Conservation (phyloP, 2,329 filamentous ascomycete genomes). For the Cordyceps fumosorosea region DNA sequence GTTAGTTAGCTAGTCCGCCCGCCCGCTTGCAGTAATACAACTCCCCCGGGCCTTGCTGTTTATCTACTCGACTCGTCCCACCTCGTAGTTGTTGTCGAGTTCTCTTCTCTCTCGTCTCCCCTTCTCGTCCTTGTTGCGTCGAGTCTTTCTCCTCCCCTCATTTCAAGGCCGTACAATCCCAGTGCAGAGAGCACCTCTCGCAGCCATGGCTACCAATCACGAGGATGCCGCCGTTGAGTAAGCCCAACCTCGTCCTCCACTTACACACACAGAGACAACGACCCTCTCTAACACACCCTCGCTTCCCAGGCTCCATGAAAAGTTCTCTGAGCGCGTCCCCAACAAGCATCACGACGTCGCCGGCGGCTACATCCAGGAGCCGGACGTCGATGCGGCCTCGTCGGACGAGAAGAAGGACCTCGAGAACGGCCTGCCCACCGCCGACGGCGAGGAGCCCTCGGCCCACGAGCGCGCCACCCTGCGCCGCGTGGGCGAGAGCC, state of each 20-base stretch:
- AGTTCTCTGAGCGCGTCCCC: slow-evolving; percentile 17
- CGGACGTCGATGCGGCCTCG: not conserved
- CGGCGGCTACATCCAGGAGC: slow-evolving; percentile 14
- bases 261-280: slow-evolving; percentile 3
- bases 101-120: not conserved
- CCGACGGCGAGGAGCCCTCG: slow-evolving; percentile 46
- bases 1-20: not conserved
- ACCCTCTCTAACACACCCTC: not conserved
- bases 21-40: not conserved
- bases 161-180: not conserved
- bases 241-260: slow-evolving; percentile 10
- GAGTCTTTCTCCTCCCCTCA: not conserved
- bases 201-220: slow-evolving; percentile 28
- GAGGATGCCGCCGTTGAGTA: slow-evolving; percentile 29
- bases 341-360: slow-evolving; percentile 17
- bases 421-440: slow-evolving; percentile 19
- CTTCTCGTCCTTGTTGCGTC: not conserved
- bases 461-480: slow-evolving; percentile 43
- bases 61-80: slow-evolving; percentile 10
- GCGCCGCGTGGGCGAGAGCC: slow-evolving; percentile 46
- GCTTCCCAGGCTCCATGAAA: slow-evolving; percentile 16
- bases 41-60: not conserved
- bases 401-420: slow-evolving; percentile 15
- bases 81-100: not conserved
- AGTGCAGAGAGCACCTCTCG: not conserved